Base-by-base conservation (phyloP, 2,329 filamentous ascomycete genomes). In the Pseudomassariella vexata region DNA sequence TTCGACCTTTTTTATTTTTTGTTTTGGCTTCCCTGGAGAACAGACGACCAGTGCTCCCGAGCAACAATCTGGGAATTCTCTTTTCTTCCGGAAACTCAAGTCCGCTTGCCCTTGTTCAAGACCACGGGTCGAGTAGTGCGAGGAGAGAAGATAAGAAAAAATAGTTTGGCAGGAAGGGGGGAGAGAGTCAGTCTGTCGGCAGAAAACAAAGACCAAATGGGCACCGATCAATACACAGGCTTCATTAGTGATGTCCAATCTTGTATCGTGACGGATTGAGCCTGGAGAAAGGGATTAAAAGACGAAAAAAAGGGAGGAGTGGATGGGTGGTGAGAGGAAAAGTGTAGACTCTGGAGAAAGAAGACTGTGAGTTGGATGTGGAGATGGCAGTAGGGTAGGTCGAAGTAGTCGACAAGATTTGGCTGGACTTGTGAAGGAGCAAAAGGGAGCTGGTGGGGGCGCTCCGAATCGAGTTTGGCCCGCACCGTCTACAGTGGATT, bases 201-300 rank as follows among this genome's bases (percentile, higher is more conserved):
- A 24, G 21, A 44, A 46, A 53, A 46, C 46, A 44, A 45, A 35
- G 45, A 49, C 50, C 49, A 52, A 51, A 48, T 44, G 39, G n/a
- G n/a, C 46, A 48, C 45, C 46, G 45, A 41, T 53, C 52, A 55
- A 56, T 56, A 56, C 55, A 56, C 52, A 55, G 52, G 49, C 52
- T 51, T 49, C 51, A 56, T 56, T 55, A 56, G 45, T 28, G 32
- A 21, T 30, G 24, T 38, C 36, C 32, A 45, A 41, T 31, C 29
- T 35, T 28, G 35, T 39, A 39, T 19, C 12, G 19, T 22, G 21
- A 16, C 21, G 19, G 24, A 36, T 10, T 24, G 46, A 49, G 50
- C 50, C 49, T 50, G 50, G 46, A 52, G 51, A 55, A 55, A 42
- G 42, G 43, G 42, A 49, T 46, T 46, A 50, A 47, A 40, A 40